Conservation (phyloP, 1,284 basidiomycete species). For the Moesziomyces aphidis region DNA sequence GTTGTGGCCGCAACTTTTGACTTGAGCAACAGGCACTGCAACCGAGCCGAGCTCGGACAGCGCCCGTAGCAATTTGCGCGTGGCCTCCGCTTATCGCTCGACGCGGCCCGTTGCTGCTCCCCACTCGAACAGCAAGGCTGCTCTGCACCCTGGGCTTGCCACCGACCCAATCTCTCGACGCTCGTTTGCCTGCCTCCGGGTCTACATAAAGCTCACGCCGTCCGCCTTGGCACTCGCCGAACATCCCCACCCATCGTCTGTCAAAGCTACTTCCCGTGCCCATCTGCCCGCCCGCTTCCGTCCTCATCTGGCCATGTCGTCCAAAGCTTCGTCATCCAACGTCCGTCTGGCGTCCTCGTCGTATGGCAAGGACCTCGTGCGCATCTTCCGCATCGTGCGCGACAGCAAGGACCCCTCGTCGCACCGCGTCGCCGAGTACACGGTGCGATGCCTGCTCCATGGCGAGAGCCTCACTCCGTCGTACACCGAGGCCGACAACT, state of each 20-base stretch:
- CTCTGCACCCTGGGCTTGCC: not conserved
- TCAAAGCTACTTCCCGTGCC: not conserved
- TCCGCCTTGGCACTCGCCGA: not conserved
- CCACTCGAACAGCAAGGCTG: no score
- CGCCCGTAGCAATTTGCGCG: not conserved
- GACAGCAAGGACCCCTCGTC: conserved; percentile 40
- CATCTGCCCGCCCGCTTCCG: not conserved
- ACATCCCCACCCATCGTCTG: not conserved
- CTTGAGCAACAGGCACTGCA: not conserved
- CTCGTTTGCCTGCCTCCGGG: conserved; percentile 4
- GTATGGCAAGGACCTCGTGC: conserved; percentile 63
- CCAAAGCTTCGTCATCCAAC: conserved; percentile 47
- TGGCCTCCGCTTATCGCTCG: conserved; percentile 2
- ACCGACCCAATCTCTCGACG: conserved; percentile 6
- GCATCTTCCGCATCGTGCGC: conserved; percentile 59
- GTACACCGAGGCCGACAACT: conserved; percentile 56
- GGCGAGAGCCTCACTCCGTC: conserved; percentile 48
- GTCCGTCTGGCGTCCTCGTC: conserved; percentile 49
- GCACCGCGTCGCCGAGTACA: conserved; percentile 60
- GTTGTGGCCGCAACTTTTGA: not conserved
- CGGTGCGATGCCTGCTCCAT: conserved; percentile 54
- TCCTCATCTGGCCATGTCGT: conserved; percentile 16
- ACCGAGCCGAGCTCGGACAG: not conserved
- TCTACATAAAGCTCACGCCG: conserved; percentile 6
- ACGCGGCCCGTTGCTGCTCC: no score